Percentiles rank a stretch among this genome's conserved stretches.
Conservation (phyloP, 2,329 filamentous ascomycete species). For the Rhinocladiella similis region DNA sequence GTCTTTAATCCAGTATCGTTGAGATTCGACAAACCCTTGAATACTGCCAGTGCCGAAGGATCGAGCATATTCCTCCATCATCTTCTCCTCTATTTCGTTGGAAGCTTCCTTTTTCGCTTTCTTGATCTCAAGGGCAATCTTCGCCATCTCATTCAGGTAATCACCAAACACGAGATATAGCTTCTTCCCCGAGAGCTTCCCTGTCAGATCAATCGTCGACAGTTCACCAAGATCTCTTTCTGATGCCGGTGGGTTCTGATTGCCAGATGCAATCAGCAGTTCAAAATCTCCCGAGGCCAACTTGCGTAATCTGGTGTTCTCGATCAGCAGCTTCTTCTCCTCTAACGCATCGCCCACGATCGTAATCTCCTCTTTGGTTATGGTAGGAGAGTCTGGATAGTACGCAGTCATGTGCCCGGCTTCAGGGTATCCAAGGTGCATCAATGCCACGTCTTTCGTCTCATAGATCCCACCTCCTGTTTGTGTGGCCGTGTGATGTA, state of each 20-base stretch:
- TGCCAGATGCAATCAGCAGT: conserved; percentile 71
- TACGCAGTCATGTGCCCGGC: conserved; percentile 78
- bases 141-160: conserved; percentile 68
- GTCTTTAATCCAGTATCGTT: conserved; percentile 79
- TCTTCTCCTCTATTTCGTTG: conserved; percentile 72
- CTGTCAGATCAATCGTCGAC: conserved; percentile 61
- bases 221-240: conserved; percentile 71
- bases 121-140: conserved; percentile 64
- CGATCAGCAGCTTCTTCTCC: conserved; percentile 66
- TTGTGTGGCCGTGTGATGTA: conserved; percentile 64
- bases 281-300: conserved; percentile 64
- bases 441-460: conserved; percentile 60
- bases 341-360: conserved; percentile 72
- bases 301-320: conserved; percentile 77
- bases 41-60: conserved; percentile 75
- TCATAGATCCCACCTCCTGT: conserved; percentile 69
- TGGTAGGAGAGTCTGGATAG: conserved; percentile 73
- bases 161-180: conserved; percentile 75
- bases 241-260: conserved; percentile 57
- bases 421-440: conserved; percentile 75
- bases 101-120: conserved; percentile 68
- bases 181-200: conserved; percentile 64
- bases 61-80: conserved; percentile 71
- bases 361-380: conserved; percentile 73
- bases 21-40: conserved; percentile 75